Evolutionary conservation across 1,284 basidiomycete genomes (phyloP), one percentile per base, ranked within the genome.

Genomic region (Ganoderma lucidum): DNA sequence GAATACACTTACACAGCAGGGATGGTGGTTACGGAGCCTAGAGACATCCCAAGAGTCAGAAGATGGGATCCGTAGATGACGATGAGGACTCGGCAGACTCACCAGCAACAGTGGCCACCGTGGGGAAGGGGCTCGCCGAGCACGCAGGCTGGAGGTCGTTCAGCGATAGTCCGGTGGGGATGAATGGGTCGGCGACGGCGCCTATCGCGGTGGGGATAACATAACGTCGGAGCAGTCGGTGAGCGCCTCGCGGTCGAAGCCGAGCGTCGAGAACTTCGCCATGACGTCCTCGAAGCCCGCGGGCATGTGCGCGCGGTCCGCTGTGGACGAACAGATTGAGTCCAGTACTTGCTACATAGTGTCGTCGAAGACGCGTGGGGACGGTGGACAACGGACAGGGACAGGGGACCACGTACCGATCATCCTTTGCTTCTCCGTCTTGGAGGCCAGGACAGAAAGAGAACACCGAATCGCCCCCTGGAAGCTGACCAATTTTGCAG

Each of bases 221-320:
- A 23, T 23, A 23, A 23, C 23, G 17, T 81, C 80, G 9, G 80
- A 80, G 71, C 81, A 82, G 73, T 82, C 80, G 14, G 76, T 71
- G 41, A 82, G 63, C 28, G 74, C 35, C 30, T 39, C 48, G 66
- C 66, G 45, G 61, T 77, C 65, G 56, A 81, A 80, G 28, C 81
- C 81, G 55, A 82, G 71, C 23, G 78, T 64, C 17, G 79, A 71
- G 23, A 82, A 75, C 37, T 73, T 74, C 60, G 71, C 61, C 72
- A 81, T 79, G 17, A 66, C 63, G 42, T 66, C 59, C 64, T 75
- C 66, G 73, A 81, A 78, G 60, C 67, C 68, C 48, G 64, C 35
- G 58, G 78, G 73, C 75, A 80, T 78, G 62, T 68, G 77, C 19
- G 67, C 64, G 65, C 77, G 76, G 73, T 78, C 71, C 66, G 69